A percentile compares a stretch with the other conserved stretches of the same genome.
These are phyloP conservation scores for Cinnamomum micranthum DNA, from an alignment of 164 flowering plant species.

Conservation along the genomic window DNA sequence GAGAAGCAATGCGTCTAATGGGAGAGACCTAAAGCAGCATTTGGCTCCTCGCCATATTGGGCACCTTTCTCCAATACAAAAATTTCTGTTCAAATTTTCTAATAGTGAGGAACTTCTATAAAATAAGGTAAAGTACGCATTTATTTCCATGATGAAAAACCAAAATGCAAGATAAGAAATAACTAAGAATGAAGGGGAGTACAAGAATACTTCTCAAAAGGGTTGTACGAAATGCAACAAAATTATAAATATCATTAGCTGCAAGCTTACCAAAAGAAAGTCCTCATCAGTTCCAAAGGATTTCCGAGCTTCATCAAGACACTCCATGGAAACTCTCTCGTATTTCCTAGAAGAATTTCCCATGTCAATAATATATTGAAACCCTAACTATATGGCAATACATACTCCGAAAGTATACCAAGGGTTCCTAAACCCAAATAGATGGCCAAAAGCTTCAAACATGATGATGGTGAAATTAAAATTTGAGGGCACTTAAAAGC, in stretches of 20 bases:
- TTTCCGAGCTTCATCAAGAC: conserved; percentile 86
- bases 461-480: too few species aligned
- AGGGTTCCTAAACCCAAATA: too few species aligned
- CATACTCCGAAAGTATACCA: not conserved
- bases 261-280: conserved; percentile 68
- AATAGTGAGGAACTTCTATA: too few species aligned
- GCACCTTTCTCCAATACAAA: too few species aligned
- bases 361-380: not conserved
- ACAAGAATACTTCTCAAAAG: not conserved
- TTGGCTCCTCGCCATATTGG: too few species aligned
- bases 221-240: not conserved
- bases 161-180: not conserved
- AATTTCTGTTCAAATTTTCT: too few species aligned
- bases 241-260: not conserved
- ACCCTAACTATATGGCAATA: not conserved
- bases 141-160: not conserved
- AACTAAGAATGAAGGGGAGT: not conserved
- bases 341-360: conserved; percentile 48
- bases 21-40: too few species aligned
- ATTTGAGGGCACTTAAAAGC: too few species aligned
- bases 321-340: conserved; percentile 53
- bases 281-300: conserved; percentile 98
- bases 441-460: too few species aligned
- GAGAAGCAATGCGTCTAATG: too few species aligned
- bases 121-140: too few species aligned